Evolutionary conservation across 108 stramenopile genomes (phyloP).

Genomic region (Skeletonema grethae): DNA sequence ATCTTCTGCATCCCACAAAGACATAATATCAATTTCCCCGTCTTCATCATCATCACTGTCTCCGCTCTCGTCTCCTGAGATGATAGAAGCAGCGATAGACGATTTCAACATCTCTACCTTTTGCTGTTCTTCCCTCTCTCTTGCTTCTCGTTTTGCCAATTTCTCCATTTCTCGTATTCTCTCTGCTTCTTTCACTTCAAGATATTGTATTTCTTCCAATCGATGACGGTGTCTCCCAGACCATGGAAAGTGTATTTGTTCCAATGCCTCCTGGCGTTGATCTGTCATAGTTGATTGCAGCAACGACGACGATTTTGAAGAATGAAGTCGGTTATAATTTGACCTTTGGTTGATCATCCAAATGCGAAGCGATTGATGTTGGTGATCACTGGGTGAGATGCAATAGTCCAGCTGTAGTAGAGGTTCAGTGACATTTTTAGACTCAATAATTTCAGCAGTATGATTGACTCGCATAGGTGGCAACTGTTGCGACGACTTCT

Average conservation of each 20-base stretch:
- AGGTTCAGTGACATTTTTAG: slow-evolving; percentile 6
- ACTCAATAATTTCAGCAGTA: background rate
- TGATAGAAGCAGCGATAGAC: slow-evolving; percentile 7
- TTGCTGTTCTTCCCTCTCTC: slow-evolving; percentile 28
- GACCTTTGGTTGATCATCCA: slow-evolving; percentile 50
- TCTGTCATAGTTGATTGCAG: slow-evolving; percentile 42
- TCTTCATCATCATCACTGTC: background rate
- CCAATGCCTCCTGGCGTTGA: slow-evolving; percentile 36
- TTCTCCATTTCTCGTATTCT: slow-evolving; percentile 23
- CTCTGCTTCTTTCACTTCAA: slow-evolving; percentile 14
- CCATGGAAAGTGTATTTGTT: slow-evolving; percentile 46
- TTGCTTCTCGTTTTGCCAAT: slow-evolving; percentile 5
- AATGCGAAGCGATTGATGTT: slow-evolving; percentile 43
- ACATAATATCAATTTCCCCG: slow-evolving; percentile 39
- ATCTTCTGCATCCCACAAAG: slow-evolving; percentile 41
- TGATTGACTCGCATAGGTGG: background rate
- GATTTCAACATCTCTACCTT: slow-evolving; percentile 20
- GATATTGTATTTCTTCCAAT: slow-evolving; percentile 38
- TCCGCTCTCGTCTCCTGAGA: background rate
- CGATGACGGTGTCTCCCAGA: slow-evolving; percentile 36
- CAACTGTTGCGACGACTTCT: slow-evolving; percentile 4
- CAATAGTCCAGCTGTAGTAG: slow-evolving; percentile 34
- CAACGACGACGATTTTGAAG: background rate
- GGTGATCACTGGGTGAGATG: slow-evolving; percentile 25
- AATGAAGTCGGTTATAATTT: slow-evolving; percentile 34